A percentile compares a stretch with the other conserved stretches of the same genome.
These are phyloP conservation scores for Eurotiales sp. DNA, from an alignment of 2,329 filamentous ascomycete species.

Conservation along the genomic window DNA sequence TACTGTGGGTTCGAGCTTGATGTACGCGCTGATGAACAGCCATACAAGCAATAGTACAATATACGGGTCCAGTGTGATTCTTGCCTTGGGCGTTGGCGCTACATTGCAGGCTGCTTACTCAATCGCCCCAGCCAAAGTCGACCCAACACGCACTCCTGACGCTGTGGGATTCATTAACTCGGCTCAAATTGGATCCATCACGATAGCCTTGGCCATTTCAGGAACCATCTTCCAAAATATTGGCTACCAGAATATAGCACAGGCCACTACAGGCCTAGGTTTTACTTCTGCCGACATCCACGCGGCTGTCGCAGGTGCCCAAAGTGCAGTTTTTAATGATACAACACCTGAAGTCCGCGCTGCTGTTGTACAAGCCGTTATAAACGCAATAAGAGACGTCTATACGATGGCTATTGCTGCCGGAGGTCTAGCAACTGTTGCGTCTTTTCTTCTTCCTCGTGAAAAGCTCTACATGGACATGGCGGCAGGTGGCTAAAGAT, in stretches of 20 bases:
- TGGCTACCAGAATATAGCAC: background rate
- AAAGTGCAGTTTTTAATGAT: conserved; percentile 3
- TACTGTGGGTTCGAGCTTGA: conserved; percentile 21
- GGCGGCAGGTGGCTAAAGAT: conserved; percentile 6
- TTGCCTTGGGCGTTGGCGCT: background rate
- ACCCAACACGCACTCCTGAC: background rate
- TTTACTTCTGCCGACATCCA: conserved; percentile 6
- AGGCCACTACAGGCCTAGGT: background rate
- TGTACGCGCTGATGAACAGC: conserved; percentile 17
- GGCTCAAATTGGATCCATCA: conserved; percentile 6
- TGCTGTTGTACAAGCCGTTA: background rate
- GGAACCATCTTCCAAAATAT: conserved; percentile 10
- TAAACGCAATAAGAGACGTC: conserved; percentile 3
- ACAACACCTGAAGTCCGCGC: conserved; percentile 4
- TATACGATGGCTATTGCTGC: conserved; percentile 6
- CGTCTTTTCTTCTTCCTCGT: background rate
- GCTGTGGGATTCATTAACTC: conserved; percentile 9
- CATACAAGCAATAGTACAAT: conserved; percentile 18
- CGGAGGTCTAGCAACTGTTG: background rate
- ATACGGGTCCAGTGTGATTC: conserved; percentile 21
- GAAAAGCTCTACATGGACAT: conserved; percentile 6
- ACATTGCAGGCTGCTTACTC: conserved; percentile 11
- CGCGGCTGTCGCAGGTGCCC: conserved; percentile 3
- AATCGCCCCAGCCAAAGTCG: conserved; percentile 6
- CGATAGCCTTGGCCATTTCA: conserved; percentile 1